Evolutionary conservation across 768 basidiomycete genomes (phyloP), one percentile per base, ranked within the genome.

Genomic region (Flagelloscypha sp.): DNA sequence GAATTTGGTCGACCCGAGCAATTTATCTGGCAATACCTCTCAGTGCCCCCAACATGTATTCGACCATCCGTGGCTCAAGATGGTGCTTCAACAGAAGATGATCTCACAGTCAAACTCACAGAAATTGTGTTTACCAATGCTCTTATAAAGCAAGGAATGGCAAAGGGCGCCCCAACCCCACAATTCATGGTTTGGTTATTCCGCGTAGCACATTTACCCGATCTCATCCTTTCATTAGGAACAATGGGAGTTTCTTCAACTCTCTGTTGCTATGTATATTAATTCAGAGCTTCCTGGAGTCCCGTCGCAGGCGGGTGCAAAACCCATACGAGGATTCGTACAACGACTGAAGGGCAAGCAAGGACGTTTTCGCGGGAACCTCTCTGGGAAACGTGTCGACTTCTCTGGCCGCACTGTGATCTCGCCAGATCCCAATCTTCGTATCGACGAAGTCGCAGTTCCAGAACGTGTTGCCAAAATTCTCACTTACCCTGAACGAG

Each of bases 301-400:
- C 8, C 84, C 84, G 1, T 79, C 84, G 3, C 80, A 85, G 55
- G 73, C 77, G 52, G 86, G 85, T 27, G 81, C 86, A 55, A 95
- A 95, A 49, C 94, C 95, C 7, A 94, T 95, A 48, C 80, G 95
- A 36, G 95, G 95, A 11, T 94, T 98, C 54, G 94, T 94, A 29
- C 95, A 99, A 50, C 86, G 95, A 3, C 65, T 99, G 33, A 99
- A 99, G 63, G 95, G 95, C 24, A 99, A 99, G 54, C 94, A 98
- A 56, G 95, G 95, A 49, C 92, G 95, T 30, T 98, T 99, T 62
- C 75, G 95, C 55, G 95, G 95, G 15, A 99, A 99, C 54, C 70
- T 99, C 6, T 97, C 93, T 0, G 95, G 95, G 43, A 99, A 99
- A 59, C 90, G 95, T 57, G 95, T 99, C 45, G 95, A 99, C 55